phyloP scores from a whole-genome alignment of 139 green algal species.

The Chloropicon primus region DNA sequence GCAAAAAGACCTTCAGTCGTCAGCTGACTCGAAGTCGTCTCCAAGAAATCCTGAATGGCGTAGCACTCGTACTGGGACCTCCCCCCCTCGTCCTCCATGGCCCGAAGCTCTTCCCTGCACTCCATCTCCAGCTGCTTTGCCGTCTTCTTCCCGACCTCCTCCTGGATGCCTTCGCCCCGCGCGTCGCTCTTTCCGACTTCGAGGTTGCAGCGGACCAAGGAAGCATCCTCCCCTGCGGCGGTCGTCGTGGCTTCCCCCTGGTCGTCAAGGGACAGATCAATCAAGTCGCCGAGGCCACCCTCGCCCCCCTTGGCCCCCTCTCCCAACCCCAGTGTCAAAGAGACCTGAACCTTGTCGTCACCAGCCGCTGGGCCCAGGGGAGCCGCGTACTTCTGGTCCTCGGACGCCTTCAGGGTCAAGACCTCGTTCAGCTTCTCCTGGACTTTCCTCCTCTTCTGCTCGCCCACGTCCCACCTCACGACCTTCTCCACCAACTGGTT shows the following conservation, averaged over 20 bases:
- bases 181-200: neutral
- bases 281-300: no score
- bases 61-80: neutral
- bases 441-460: neutral
- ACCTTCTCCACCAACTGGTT: conserved; percentile 66
- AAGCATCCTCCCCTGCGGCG: neutral
- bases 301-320: neutral
- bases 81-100: neutral
- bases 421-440: neutral
- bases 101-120: neutral
- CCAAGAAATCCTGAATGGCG: conserved; percentile 45
- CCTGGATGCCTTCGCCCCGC: conserved; percentile 10
- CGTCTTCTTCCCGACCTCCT: conserved; percentile 3
- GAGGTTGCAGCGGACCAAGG: neutral
- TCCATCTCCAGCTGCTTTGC: conserved; percentile 6
- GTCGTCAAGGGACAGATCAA: no score
- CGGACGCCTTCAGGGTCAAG: neutral
- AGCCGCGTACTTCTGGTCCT: neutral
- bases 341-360: neutral
- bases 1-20: conserved; percentile 51
- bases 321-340: neutral
- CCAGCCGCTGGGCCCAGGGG: neutral
- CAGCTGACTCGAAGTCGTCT: conserved; percentile 62
- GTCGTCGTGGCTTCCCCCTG: no score
- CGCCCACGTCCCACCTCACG: conserved; percentile 20